A percentile compares a stretch with the other conserved stretches of the same genome.
Evolutionary conservation across 352 stramenopile genomes (phyloP).

Genomic region (Globisporangium solare): DNA sequence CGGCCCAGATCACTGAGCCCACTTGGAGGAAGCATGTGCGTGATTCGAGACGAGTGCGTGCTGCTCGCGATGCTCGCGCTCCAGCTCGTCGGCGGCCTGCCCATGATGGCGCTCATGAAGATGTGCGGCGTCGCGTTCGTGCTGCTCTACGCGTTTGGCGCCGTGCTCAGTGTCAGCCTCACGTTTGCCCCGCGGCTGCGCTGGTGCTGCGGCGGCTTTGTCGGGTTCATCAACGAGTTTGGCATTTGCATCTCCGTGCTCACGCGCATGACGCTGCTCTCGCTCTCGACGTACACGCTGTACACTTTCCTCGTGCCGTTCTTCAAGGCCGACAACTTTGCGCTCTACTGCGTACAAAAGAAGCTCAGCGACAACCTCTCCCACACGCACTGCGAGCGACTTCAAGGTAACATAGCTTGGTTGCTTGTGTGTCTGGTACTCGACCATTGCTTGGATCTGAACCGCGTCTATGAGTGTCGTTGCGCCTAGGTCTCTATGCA

Average conservation of each 20-base stretch:
- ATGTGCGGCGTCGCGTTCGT: constrained; percentile 31
- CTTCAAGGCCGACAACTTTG: constrained; percentile 25
- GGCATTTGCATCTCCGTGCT: constrained; percentile 38
- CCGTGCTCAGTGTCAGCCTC: constrained; percentile 34
- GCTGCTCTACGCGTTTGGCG: constrained; percentile 29
- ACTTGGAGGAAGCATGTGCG: constrained; percentile 23
- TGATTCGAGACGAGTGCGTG: constrained; percentile 43
- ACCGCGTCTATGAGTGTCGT: not conserved
- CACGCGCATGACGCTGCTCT: constrained; percentile 31
- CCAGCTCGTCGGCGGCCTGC: constrained; percentile 32
- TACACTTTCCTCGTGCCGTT: constrained; percentile 37
- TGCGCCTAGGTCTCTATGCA: constrained; percentile 28
- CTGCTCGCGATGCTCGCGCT: constrained; percentile 34
- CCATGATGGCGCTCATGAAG: constrained; percentile 47
- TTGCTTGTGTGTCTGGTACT: not conserved
- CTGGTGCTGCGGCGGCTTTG: constrained; percentile 30
- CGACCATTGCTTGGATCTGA: too few species aligned
- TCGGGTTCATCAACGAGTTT: constrained; percentile 33
- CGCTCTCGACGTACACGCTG: constrained; percentile 34
- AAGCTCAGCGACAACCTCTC: constrained; percentile 41
- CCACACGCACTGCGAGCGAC: constrained; percentile 33
- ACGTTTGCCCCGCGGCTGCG: constrained; percentile 34
- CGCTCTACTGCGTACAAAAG: constrained; percentile 20
- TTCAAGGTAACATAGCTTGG: constrained; percentile 22
- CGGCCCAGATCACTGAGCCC: not conserved